A percentile compares a stretch with the other conserved stretches of the same genome.
These are phyloP conservation scores for Penicillium sp. DNA, from an alignment of 2,329 filamentous ascomycete species.

Conservation along the genomic window DNA sequence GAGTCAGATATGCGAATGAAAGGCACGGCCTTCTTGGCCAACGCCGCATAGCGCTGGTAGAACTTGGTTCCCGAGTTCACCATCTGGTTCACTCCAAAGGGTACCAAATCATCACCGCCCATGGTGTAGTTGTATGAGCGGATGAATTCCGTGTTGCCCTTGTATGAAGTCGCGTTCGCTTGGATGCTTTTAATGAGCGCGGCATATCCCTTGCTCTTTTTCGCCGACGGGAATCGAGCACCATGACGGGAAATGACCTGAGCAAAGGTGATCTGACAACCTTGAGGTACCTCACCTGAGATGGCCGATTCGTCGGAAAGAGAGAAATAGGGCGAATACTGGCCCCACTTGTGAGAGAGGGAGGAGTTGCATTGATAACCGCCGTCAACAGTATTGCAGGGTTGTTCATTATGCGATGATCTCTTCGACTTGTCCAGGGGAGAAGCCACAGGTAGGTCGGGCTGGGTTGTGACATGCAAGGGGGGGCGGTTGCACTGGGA, in stretches of 20 bases:
- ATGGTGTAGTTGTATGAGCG: conserved; percentile 69
- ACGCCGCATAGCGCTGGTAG: conserved; percentile 67
- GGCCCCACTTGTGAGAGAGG: conserved; percentile 73
- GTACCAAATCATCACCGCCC: conserved; percentile 67
- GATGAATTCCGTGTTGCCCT: conserved; percentile 67
- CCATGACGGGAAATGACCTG: conserved; percentile 83
- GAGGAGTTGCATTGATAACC: conserved; percentile 65
- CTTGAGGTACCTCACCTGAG: conserved; percentile 58
- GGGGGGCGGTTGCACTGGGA: conserved; percentile 11
- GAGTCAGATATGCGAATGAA: conserved; percentile 73
- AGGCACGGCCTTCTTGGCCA: conserved; percentile 60
- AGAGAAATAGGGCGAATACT: conserved; percentile 82
- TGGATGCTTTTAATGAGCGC: conserved; percentile 67
- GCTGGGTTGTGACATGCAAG: conserved; percentile 1
- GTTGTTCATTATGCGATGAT: neutral
- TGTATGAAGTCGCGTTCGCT: conserved; percentile 55
- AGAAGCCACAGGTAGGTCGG: neutral
- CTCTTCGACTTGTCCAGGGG: neutral
- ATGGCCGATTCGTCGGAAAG: conserved; percentile 63
- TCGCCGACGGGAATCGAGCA: conserved; percentile 72
- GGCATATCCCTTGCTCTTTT: conserved; percentile 66
- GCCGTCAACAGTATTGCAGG: conserved; percentile 55
- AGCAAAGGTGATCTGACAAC: conserved; percentile 76
- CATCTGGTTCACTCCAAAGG: conserved; percentile 68
- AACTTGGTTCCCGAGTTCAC: conserved; percentile 74